A percentile compares a stretch with the other conserved stretches of the same genome.
These are phyloP conservation scores for Sonneratia alba DNA, from an alignment of 345 rosid genomes.

Conservation along the genomic window DNA sequence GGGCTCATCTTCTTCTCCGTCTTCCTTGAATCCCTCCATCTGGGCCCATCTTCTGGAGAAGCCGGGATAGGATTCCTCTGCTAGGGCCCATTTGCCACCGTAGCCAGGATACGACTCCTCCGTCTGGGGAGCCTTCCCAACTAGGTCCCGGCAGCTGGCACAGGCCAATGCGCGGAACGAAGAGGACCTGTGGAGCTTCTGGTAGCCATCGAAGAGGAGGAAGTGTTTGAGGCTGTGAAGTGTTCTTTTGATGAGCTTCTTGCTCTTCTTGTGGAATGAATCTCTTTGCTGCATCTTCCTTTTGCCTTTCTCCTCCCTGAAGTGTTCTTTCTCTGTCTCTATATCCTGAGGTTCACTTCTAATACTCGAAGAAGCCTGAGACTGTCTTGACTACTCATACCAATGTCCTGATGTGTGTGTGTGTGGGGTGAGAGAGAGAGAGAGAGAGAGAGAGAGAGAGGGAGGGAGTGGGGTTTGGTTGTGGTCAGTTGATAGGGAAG, in stretches of 20 bases:
- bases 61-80: conserved; percentile 2
- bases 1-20: not conserved
- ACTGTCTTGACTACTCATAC: not conserved
- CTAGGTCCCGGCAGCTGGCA: conserved; percentile 11
- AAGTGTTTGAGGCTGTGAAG: conserved; percentile 42
- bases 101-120: not conserved
- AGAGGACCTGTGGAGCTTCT: conserved; percentile 32
- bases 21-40: not conserved
- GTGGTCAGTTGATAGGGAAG: not conserved
- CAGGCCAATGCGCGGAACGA: conserved; percentile 11
- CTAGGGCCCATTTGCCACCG: conserved; percentile 1
- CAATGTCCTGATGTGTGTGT: not conserved
- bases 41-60: conserved; percentile 3
- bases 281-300: conserved; percentile 36
- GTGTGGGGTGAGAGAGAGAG: not conserved
- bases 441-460: conserved; percentile 11
- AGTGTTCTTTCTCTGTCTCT: conserved; percentile 2
- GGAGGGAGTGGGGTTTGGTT: too few species aligned
- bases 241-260: conserved; percentile 39
- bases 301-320: not conserved
- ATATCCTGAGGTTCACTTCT: not conserved
- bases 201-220: conserved; percentile 37
- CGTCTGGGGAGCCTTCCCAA: not conserved
- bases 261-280: conserved; percentile 40
- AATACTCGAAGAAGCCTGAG: not conserved